Percentiles rank a stretch among this genome's conserved stretches.
Evolutionary conservation across 1,139 yeast species (phyloP).

Genomic region (Hansenula sp.): DNA sequence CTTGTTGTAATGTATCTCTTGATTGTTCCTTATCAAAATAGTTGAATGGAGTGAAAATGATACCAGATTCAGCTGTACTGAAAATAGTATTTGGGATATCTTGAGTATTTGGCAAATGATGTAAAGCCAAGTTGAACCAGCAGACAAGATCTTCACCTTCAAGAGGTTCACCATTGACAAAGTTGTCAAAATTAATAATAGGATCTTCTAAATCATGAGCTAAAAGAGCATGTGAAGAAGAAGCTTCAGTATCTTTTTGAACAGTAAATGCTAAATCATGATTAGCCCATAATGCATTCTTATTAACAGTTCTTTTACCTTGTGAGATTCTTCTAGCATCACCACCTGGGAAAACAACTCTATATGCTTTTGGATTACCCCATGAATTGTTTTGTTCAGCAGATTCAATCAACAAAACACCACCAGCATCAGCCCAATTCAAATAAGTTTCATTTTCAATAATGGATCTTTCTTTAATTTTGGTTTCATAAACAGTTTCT

Average conservation of each 20-base stretch:
- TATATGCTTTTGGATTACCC: conserved; percentile 23
- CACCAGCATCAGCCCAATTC: conserved; percentile 19
- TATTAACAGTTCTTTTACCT: conserved; percentile 6
- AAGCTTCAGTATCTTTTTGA: conserved; percentile 21
- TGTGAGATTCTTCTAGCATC: conserved; percentile 15
- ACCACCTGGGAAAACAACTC: conserved; percentile 16
- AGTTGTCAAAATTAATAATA: conserved; percentile 14
- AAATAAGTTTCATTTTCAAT: conserved; percentile 15
- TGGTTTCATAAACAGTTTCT: conserved; percentile 13
- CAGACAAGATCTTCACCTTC: conserved; percentile 23
- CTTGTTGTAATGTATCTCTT: conserved; percentile 19
- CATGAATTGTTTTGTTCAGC: conserved; percentile 17
- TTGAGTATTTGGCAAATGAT: conserved; percentile 24
- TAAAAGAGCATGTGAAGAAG: conserved; percentile 18
- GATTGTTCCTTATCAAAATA: conserved; percentile 21
- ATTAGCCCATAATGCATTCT: conserved; percentile 23
- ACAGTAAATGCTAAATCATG: conserved; percentile 18
- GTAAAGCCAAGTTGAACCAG: conserved; percentile 23
- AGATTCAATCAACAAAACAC: conserved; percentile 21
- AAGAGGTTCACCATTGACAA: conserved; percentile 20
- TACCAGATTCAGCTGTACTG: conserved; percentile 20
- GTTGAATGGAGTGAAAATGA: conserved; percentile 23
- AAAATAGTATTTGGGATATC: conserved; percentile 24
- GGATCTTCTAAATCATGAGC: conserved; percentile 21
- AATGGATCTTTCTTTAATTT: conserved; percentile 11